Percentiles rank a stretch among this genome's conserved stretches.
Evolutionary conservation across 2,329 filamentous ascomycete species (phyloP).

Genomic region (Pseudocercospora musae): DNA sequence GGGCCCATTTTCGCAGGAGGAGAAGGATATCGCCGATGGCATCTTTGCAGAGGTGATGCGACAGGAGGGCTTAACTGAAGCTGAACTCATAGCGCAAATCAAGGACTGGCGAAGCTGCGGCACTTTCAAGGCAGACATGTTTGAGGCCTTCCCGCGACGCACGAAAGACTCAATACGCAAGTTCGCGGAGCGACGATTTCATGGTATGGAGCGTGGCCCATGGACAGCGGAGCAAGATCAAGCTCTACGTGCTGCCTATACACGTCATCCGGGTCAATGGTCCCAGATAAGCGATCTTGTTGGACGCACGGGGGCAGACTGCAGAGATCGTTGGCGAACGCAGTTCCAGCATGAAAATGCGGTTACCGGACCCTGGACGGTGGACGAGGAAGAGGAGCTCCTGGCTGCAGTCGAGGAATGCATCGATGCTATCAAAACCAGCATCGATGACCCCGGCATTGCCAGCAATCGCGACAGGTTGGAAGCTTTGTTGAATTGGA

Average conservation of each 20-base stretch:
- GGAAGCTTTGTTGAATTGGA: conserved; percentile 62
- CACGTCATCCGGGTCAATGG: conserved; percentile 57
- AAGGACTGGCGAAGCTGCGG: conserved; percentile 34
- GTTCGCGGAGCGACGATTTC: conserved; percentile 59
- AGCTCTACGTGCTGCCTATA: conserved; percentile 48
- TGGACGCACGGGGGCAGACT: conserved; percentile 63
- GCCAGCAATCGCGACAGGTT: conserved; percentile 37
- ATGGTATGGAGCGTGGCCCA: conserved; percentile 58
- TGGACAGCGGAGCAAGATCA: conserved; percentile 61
- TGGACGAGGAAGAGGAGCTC: conserved; percentile 58
- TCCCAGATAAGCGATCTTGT: conserved; percentile 58
- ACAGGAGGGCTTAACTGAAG: conserved; percentile 15
- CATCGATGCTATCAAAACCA: conserved; percentile 47
- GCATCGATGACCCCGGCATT: background rate
- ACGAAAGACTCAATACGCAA: conserved; percentile 36
- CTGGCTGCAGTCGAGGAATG: conserved; percentile 53
- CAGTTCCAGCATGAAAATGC: conserved; percentile 58
- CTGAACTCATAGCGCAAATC: conserved; percentile 23
- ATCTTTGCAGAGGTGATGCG: conserved; percentile 25
- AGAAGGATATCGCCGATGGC: conserved; percentile 28
- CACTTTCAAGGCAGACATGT: conserved; percentile 28
- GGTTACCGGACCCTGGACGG: conserved; percentile 57
- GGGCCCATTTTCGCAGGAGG: conserved; percentile 19
- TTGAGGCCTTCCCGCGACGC: conserved; percentile 35
- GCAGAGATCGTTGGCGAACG: conserved; percentile 68